A percentile compares a stretch with the other conserved stretches of the same genome.
Conservation (phyloP, 202 grass and related monocot species). For the Cymbopogon flexuosus region DNA sequence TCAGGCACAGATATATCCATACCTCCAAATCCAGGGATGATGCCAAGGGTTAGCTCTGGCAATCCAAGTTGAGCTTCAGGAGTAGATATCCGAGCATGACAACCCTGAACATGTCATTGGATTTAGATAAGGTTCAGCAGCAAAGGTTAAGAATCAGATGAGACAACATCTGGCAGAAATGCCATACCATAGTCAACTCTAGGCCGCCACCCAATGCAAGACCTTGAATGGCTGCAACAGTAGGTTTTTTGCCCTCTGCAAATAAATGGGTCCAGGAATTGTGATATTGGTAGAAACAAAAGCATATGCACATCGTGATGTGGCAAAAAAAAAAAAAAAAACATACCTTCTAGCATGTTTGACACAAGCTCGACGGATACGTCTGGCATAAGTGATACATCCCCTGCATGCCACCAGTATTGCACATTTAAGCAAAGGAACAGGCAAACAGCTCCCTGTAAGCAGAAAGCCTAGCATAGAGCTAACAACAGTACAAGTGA, state of each 20-base stretch:
- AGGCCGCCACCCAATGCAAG: constrained; percentile 97
- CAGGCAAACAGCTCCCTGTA: neutral
- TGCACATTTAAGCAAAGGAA: constrained; percentile 14
- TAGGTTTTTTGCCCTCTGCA: constrained; percentile 80
- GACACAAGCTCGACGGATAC: constrained; percentile 83
- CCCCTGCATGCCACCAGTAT: constrained; percentile 37
- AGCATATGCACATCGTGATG: neutral
- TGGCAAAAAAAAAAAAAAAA: neutral
- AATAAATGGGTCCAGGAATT: constrained; percentile 17
- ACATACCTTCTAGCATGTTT: constrained; percentile 88
- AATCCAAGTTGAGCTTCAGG: constrained; percentile 93
- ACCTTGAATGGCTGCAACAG: constrained; percentile 86
- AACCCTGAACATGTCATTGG: constrained; percentile 47
- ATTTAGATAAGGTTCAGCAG: constrained; percentile 12
- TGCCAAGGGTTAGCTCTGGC: constrained; percentile 84
- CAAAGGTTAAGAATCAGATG: constrained; percentile 22
- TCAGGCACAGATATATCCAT: constrained; percentile 9
- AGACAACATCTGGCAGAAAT: constrained; percentile 20
- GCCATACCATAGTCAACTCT: constrained; percentile 73
- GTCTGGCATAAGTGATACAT: constrained; percentile 60
- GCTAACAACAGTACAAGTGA: neutral
- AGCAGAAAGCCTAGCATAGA: neutral
- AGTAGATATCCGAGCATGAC: constrained; percentile 89
- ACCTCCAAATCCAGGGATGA: constrained; percentile 99
- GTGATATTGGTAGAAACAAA: neutral